A percentile compares a stretch with the other conserved stretches of the same genome.
Evolutionary conservation across 1,284 basidiomycete genomes (phyloP).

Genomic region (Ustilago lituana): DNA sequence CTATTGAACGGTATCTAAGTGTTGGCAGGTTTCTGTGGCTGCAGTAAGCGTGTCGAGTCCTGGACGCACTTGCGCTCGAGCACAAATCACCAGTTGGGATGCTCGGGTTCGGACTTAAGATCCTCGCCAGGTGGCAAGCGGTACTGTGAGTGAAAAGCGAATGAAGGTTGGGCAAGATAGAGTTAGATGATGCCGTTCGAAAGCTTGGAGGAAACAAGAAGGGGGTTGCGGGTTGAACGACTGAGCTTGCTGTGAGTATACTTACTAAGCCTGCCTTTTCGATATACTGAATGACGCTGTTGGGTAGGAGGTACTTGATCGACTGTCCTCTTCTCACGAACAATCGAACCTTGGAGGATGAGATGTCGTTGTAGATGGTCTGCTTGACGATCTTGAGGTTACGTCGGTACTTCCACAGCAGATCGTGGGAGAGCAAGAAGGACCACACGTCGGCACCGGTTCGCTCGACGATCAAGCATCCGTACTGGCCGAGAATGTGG

Average conservation of each 20-base stretch:
- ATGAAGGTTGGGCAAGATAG: background rate
- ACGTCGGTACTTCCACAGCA: conserved; percentile 72
- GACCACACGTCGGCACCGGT: conserved; percentile 88
- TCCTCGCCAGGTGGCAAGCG: conserved; percentile 42
- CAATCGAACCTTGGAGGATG: conserved; percentile 71
- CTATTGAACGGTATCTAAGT: background rate
- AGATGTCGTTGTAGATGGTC: conserved; percentile 98
- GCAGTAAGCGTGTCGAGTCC: no score
- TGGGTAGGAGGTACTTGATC: conserved; percentile 90
- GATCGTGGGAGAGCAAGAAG: conserved; percentile 72
- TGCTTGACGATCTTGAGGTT: conserved; percentile 89
- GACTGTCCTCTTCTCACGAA: conserved; percentile 92
- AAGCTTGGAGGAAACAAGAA: no score
- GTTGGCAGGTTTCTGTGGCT: background rate
- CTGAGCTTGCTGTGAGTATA: no score
- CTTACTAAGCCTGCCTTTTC: conserved; percentile 75
- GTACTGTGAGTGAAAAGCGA: conserved; percentile 15
- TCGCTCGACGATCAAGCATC: conserved; percentile 92
- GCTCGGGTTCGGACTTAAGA: conserved; percentile 23
- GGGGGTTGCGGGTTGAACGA: no score
- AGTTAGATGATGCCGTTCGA: background rate
- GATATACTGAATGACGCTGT: conserved; percentile 93
- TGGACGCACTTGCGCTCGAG: no score
- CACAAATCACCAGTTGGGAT: conserved; percentile 47
- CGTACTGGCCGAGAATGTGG: conserved; percentile 93